A percentile compares a stretch with the other conserved stretches of the same genome.
Evolutionary conservation across 192 early-diverging fungal species (phyloP).

Genomic region (Coemansia sp.): DNA sequence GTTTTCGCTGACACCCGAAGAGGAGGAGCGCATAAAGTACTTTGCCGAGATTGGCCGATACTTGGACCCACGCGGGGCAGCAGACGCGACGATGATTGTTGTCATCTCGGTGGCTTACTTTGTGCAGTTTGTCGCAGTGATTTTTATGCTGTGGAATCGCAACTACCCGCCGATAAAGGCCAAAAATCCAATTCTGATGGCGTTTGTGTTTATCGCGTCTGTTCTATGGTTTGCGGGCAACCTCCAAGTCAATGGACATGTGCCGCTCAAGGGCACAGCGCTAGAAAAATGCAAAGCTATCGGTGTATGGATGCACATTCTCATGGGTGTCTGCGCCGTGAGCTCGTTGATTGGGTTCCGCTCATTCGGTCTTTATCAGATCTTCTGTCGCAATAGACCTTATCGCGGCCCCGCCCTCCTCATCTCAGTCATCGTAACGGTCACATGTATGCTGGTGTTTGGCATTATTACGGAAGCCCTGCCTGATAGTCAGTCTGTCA

Average conservation of each 20-base stretch:
- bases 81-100: slow-evolving; percentile 22
- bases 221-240: slow-evolving; percentile 57
- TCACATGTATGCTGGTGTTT: slow-evolving; percentile 25
- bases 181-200: slow-evolving; percentile 57
- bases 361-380: slow-evolving; percentile 2
- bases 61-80: slow-evolving; percentile 39
- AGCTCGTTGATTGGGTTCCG: slow-evolving; percentile 33
- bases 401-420: slow-evolving; percentile 5
- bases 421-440: slow-evolving; percentile 8
- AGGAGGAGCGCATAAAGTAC: slow-evolving; percentile 21
- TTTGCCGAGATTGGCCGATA: neutral
- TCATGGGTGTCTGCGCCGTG: slow-evolving; percentile 40
- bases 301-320: slow-evolving; percentile 49
- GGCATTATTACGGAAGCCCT: slow-evolving; percentile 45
- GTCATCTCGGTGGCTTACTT: slow-evolving; percentile 17
- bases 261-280: slow-evolving; percentile 29
- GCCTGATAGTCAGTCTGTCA: slow-evolving; percentile 13
- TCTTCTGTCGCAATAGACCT: slow-evolving; percentile 9
- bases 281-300: slow-evolving; percentile 43
- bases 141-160: slow-evolving; percentile 48
- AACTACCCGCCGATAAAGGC: slow-evolving; percentile 58
- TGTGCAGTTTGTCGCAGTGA: slow-evolving; percentile 27
- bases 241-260: slow-evolving; percentile 51
- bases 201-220: slow-evolving; percentile 26
- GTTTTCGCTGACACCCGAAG: slow-evolving; percentile 24